Evolutionary conservation across 2,329 filamentous ascomycete species (phyloP).

Genomic region (Aspergillus bombycis): DNA sequence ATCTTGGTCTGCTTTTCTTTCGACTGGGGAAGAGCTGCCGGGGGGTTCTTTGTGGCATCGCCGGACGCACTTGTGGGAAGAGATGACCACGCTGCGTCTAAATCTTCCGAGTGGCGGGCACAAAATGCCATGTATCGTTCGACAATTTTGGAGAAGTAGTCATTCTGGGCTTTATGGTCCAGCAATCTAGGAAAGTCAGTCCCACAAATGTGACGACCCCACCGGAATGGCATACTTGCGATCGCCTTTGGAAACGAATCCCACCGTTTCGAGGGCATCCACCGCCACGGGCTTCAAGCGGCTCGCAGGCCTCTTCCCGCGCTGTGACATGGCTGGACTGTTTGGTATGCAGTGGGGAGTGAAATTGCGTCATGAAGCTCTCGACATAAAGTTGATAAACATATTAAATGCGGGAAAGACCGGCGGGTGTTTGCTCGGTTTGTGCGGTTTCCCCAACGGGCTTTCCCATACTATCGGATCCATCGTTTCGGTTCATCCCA

Average conservation of each 20-base stretch:
- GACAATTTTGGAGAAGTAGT: slow-evolving; percentile 84
- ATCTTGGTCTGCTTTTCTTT: slow-evolving; percentile 19
- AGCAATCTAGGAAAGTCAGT: slow-evolving; percentile 58
- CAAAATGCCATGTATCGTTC: slow-evolving; percentile 90
- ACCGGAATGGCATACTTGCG: slow-evolving; percentile 61
- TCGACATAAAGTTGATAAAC: neutral
- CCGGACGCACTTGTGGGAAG: slow-evolving; percentile 50
- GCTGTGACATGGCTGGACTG: slow-evolving; percentile 23
- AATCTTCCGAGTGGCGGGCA: slow-evolving; percentile 71
- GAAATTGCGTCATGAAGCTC: neutral
- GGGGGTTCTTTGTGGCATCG: slow-evolving; percentile 45
- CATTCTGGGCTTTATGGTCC: slow-evolving; percentile 76
- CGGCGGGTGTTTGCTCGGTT: slow-evolving; percentile 16
- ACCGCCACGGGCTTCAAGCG: slow-evolving; percentile 70
- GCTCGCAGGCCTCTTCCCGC: slow-evolving; percentile 27
- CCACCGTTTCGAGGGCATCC: slow-evolving; percentile 79
- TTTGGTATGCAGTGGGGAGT: neutral
- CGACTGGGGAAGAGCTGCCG: slow-evolving; percentile 31
- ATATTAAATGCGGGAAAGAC: neutral
- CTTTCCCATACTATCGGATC: neutral
- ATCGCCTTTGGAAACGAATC: slow-evolving; percentile 89
- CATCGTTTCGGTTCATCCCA: slow-evolving; percentile 1
- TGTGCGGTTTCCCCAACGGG: slow-evolving; percentile 26
- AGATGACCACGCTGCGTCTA: slow-evolving; percentile 74
- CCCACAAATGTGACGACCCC: neutral